Base-by-base conservation (phyloP, 1,139 yeast species). In the Pichia sp. region DNA sequence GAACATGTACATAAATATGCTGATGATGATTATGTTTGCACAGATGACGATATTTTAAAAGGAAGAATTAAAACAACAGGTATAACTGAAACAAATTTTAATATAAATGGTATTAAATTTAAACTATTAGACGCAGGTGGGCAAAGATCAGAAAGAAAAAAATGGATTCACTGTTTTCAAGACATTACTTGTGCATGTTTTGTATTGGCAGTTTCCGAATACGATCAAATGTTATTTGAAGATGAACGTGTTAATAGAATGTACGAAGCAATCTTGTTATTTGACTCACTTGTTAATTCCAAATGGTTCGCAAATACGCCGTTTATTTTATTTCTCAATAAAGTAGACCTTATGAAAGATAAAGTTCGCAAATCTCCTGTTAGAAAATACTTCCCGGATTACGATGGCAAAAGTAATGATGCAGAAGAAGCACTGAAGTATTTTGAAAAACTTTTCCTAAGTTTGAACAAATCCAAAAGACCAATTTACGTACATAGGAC, bases 41-140 rank as follows among this genome's bases (percentile, higher is more conserved):
- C 80, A 6, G 90, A 92, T 62, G 78, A 74, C 49, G 98, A 92
- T 64, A 89, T 92, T 46, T 68, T 92, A 50, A 82, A 78, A 55
- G 97, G 97, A 3, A 71, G 99, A 37, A 87, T 92, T 57, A 92
- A 90, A 66, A 92, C 98, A 8, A 89, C 97, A 0, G 98, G 99
- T 0, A 87, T 92, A 40, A 85, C 95, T 1, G 96, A 92, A 60
- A 86, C 95, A 6, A 75, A 74, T 46, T 90, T 94, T 64, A 72
- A 73, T 48, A 79, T 90, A 49, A 74, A 84, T 54, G 70, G 82
- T 10, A 72, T 78, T 46, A 80, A 73, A 50, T 81, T 90, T 59
- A 80, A 79, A 56, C 87, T 94, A 40, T 70, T 89, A 46, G 99
- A 92, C 68, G 97, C 96, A 6, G 99, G 99, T 41, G 99, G 99